Evolutionary conservation across 306 rosid species (phyloP).

Genomic region (Cicer arietinum): DNA sequence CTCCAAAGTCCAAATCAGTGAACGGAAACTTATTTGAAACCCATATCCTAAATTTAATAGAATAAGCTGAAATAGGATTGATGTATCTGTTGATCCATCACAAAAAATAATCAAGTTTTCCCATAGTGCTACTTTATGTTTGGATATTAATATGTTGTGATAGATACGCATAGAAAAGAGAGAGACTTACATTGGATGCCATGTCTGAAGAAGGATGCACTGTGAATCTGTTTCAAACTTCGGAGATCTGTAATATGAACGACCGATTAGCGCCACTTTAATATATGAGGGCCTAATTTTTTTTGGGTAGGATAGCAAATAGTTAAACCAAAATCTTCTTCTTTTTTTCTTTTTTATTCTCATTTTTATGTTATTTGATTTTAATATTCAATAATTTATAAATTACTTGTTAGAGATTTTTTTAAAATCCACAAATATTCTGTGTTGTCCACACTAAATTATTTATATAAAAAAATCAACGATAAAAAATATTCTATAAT

Average conservation of each 20-base stretch:
- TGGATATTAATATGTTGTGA: constrained; percentile 13
- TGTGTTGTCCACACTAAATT: too few species aligned
- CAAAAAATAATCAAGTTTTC: background rate
- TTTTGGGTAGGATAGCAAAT: background rate
- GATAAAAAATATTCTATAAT: too few species aligned
- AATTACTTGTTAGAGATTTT: too few species aligned
- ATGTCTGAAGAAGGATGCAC: constrained; percentile 25
- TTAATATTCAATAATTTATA: too few species aligned
- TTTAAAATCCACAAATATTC: too few species aligned
- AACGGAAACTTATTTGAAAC: constrained; percentile 10
- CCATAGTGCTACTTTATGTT: background rate
- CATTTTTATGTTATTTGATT: too few species aligned
- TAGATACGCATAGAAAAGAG: background rate
- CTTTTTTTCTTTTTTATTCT: too few species aligned
- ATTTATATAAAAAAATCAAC: too few species aligned
- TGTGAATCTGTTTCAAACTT: background rate
- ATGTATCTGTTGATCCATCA: constrained; percentile 13
- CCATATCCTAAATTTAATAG: constrained; percentile 24
- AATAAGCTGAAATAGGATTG: constrained; percentile 1
- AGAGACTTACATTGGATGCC: constrained; percentile 49
- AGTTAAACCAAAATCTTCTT: too few species aligned
- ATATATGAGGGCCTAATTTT: background rate
- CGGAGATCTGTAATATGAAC: constrained; percentile 39
- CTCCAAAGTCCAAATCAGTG: constrained; percentile 29
- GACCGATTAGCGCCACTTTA: background rate